A percentile compares a stretch with the other conserved stretches of the same genome.
These are phyloP conservation scores for Trichoderma guizhouense DNA, from an alignment of 2,329 filamentous ascomycete genomes.

Conservation along the genomic window DNA sequence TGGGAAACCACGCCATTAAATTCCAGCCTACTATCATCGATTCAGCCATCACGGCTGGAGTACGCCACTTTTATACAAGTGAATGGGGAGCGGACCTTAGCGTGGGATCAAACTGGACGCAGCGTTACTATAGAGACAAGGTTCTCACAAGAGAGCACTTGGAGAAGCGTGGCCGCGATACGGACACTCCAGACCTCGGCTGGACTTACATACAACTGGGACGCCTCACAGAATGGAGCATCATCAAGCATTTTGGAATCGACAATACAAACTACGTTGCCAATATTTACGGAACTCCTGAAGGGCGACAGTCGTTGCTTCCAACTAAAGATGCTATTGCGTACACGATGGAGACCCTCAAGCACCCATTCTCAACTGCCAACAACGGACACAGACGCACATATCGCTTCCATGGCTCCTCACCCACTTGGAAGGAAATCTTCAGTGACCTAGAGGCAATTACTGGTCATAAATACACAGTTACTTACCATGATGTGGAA, in stretches of 20 bases:
- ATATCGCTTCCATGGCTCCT: not conserved
- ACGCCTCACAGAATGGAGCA: constrained; percentile 3
- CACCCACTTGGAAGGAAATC: not conserved
- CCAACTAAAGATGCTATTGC: not conserved
- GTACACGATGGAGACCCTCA: not conserved
- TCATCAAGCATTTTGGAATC: constrained; percentile 5
- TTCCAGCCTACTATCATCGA: constrained; percentile 7
- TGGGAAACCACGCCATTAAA: constrained; percentile 6
- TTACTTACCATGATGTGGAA: not conserved
- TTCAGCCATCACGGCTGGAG: not conserved
- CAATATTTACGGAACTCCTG: not conserved
- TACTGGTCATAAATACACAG: not conserved
- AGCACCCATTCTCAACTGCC: not conserved
- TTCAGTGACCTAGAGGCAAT: not conserved
- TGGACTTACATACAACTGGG: constrained; percentile 6
- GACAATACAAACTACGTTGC: not conserved
- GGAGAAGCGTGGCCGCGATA: not conserved
- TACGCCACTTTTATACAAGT: constrained; percentile 6
- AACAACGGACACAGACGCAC: not conserved
- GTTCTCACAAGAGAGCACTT: not conserved
- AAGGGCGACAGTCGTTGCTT: not conserved
- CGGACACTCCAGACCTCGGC: not conserved
- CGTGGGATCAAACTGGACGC: constrained; percentile 9
- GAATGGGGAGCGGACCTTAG: constrained; percentile 5
- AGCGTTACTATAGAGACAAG: constrained; percentile 6